Base-by-base conservation (phyloP, 108 stramenopile species). In the Skeletonema potamos region DNA sequence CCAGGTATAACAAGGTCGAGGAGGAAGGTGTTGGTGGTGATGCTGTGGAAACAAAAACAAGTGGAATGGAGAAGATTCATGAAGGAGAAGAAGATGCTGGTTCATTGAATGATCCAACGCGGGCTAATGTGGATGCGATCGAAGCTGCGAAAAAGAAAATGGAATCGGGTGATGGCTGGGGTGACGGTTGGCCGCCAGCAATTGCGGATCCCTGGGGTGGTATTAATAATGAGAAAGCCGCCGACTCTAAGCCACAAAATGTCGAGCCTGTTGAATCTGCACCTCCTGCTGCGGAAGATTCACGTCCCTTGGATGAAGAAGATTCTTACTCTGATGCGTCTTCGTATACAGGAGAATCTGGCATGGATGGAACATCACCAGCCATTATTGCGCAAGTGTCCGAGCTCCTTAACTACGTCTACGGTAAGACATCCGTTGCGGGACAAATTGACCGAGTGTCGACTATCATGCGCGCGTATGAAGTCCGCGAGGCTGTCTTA, bases 371-470 rank as follows among this genome's bases (percentile, higher is more conserved):
- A 7, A 94, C 93, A 30, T 94, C 93, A 26, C 93, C 93, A 20
- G 93, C 90, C 20, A 89, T 91, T 2, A 94, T 94, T 80, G 93
- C 93, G 0, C 93, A 94, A 82, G 93, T 94, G n/a, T 94, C 93
- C 15, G 93, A 94, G 64, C 79, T 94, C 55, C 81, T 94, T 59
- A 94, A 94, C 62, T 94, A 91, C 51, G 93, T 94, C 11, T 94
- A 94, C 43, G 93, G 93, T 22, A 94, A 94, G 81, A 94, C 93
- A 0, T 90, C 93, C 1, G 93, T 94, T 26, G 89, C 93, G 4
- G 93, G 93, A 20, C 93, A 94, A 79, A 94, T 94, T 59, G 93
- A 94, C 65, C 89, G 93, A 70, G 93, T 94, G 9, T 91, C 90
- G 3, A 94, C 93, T 29, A 94, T 94, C 54, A 94, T 94, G 93